Evolutionary conservation across 768 basidiomycete genomes (phyloP).

Genomic region (Lyophyllum semitale): DNA sequence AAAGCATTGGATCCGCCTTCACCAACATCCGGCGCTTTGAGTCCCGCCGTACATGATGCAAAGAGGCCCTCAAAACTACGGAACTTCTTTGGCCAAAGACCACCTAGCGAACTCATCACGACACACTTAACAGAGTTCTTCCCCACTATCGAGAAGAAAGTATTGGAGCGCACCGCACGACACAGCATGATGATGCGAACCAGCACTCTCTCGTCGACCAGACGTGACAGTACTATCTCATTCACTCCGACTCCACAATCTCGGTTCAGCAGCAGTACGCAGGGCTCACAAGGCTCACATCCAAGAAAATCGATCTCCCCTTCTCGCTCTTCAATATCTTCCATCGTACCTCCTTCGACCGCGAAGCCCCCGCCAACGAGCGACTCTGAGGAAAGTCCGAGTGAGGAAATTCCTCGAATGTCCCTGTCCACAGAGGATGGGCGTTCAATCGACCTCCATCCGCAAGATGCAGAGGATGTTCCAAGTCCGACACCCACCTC

Average conservation of each 20-base stretch:
- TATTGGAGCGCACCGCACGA: slow-evolving; percentile 83
- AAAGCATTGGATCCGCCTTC: slow-evolving; percentile 63
- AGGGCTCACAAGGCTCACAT: slow-evolving; percentile 54
- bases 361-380: slow-evolving; percentile 33
- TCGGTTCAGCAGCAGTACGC: slow-evolving; percentile 65
- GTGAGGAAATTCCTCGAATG: slow-evolving; percentile 66
- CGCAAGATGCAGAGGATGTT: slow-evolving; percentile 38
- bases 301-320: slow-evolving; percentile 44
- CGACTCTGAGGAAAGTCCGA: slow-evolving; percentile 19
- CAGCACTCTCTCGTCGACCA: slow-evolving; percentile 30
- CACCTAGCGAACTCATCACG: slow-evolving; percentile 95
- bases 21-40: slow-evolving; percentile 39
- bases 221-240: slow-evolving; percentile 54
- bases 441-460: slow-evolving; percentile 59
- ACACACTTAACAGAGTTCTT: slow-evolving; percentile 94
- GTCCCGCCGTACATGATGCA: slow-evolving; percentile 35
- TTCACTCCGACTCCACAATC: slow-evolving; percentile 50
- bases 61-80: slow-evolving; percentile 74
- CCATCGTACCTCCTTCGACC: slow-evolving; percentile 41
- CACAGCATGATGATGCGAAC: slow-evolving; percentile 81
- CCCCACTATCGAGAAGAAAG: slow-evolving; percentile 90
- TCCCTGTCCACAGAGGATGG: slow-evolving; percentile 79
- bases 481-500: slow-evolving; percentile 20
- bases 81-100: slow-evolving; percentile 98
- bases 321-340: slow-evolving; percentile 48